Evolutionary conservation across 2,329 filamentous ascomycete genomes (phyloP), one percentile per base, ranked within the genome.

Genomic region (Arthrobotrys sphaeroides): DNA sequence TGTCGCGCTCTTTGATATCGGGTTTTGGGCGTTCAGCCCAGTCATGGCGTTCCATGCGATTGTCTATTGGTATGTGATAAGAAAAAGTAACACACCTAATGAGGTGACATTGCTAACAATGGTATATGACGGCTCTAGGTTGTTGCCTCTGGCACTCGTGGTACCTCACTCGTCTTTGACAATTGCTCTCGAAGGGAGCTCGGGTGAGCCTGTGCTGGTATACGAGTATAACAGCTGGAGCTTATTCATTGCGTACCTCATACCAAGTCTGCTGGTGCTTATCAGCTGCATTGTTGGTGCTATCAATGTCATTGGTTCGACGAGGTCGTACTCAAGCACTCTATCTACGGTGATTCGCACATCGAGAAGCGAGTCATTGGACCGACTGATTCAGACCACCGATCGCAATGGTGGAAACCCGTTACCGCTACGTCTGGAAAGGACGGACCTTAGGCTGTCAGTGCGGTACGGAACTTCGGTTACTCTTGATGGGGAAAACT

Each of bases 271-370:
- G 20, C 47, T 73, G 7, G 64, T 61, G 16, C 26, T 65, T 12
- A 49, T 42, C 3, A 40, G 59, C 7, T 73, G 47, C 33, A 31
- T 73, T 42, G 28, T 47, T 24, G 47, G 59, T 26, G 26, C 66
- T n/a, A 31, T 59, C 16, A 42, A 53, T n/a, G 53, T 73, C 13
- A 16, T 59, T 0, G 38, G 51, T 18, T 24, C 59, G 2, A 53
- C 59, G 18, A 60, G 33, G n/a, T 31, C 68, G 22, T 73, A 62
- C 42, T 73, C 68, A 4, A 73, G 45, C 40, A 65, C 53, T 24
- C 13, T 73, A 33, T 73, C 68, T 3, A 73, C 68, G 7, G 59
- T 73, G 13, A 73, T 65, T 22, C 68, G 68, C n/a, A 47, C 51
- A 1, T 65, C 59, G 18, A 38, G 68, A 16, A 73, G 53, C 12